Percentiles rank a stretch among this genome's conserved stretches.
These are phyloP conservation scores for Coemansia sp. DNA, from an alignment of 192 early-diverging fungal species.

Conservation along the genomic window DNA sequence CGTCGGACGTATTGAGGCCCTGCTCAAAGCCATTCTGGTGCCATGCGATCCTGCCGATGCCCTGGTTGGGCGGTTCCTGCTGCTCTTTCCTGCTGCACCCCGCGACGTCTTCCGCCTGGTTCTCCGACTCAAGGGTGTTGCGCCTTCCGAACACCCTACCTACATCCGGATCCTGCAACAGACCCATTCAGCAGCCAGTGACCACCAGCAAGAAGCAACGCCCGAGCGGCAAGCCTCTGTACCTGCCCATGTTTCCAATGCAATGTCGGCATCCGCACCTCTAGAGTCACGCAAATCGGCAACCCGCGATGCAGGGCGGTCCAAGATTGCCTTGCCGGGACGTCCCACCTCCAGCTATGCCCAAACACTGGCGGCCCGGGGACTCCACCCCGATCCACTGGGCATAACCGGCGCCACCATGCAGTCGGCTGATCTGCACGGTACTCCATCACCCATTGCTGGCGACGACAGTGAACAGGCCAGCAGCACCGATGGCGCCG, in stretches of 20 bases:
- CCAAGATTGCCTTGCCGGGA: no score
- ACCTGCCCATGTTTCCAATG: no score
- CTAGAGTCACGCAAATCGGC: no score
- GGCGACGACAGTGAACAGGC: background rate
- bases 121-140: conserved; percentile 77
- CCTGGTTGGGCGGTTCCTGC: conserved; percentile 83
- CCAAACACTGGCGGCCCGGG: background rate
- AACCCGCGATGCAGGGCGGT: background rate
- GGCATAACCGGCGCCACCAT: conserved; percentile 15
- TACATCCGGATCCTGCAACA: conserved; percentile 21
- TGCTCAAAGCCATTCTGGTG: conserved; percentile 85
- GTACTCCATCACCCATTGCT: no score
- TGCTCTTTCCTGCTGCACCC: conserved; percentile 72
- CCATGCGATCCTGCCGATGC: conserved; percentile 76
- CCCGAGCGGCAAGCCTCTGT: no score
- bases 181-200: no score
- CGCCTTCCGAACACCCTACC: conserved; percentile 54
- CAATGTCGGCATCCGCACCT: no score
- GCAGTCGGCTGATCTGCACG: background rate
- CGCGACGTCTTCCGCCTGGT: conserved; percentile 68
- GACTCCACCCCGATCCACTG: conserved; percentile 15
- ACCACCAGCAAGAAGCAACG: background rate
- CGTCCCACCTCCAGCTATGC: no score
- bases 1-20: conserved; percentile 72
- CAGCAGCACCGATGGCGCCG: background rate